These are phyloP conservation scores for Pinus tabuliformis DNA, from an alignment of 75 land plant species.

Conservation along the genomic window DNA sequence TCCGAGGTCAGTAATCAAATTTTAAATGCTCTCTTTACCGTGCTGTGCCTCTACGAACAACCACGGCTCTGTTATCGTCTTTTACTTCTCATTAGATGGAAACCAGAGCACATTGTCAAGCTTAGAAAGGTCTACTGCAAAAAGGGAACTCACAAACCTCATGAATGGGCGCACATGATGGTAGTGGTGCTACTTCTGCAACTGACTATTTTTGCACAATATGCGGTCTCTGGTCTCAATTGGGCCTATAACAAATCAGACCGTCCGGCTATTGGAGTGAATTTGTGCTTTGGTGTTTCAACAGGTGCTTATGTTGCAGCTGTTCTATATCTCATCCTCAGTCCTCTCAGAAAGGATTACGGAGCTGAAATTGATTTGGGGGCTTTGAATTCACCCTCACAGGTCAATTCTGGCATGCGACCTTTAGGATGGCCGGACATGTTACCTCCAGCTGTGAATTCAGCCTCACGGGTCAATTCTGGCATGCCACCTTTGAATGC, in stretches of 20 bases:
- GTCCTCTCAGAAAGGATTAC: conserved; percentile 77
- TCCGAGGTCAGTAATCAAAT: conserved; percentile 85
- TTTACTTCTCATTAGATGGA: conserved; percentile 61
- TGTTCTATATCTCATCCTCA: conserved; percentile 50
- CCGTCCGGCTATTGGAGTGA: conserved; percentile 64
- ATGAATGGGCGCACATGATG: conserved; percentile 77
- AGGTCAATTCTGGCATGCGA: neutral
- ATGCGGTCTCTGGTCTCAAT: conserved; percentile 80
- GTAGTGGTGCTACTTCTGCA: conserved; percentile 71
- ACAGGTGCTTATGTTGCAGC: conserved; percentile 62
- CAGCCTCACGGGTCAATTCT: too few species aligned
- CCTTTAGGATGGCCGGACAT: too few species aligned
- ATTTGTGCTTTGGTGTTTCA: conserved; percentile 48
- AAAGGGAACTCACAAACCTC: conserved; percentile 58
- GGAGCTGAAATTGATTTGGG: conserved; percentile 39
- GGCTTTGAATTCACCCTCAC: neutral
- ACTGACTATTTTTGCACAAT: conserved; percentile 76
- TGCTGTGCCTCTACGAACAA: conserved; percentile 78
- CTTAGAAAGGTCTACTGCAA: conserved; percentile 74
- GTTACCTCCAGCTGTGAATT: too few species aligned
- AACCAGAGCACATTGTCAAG: conserved; percentile 33
- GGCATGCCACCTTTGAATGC: too few species aligned
- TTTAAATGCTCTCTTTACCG: conserved; percentile 79
- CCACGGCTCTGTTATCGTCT: conserved; percentile 70
- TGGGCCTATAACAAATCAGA: conserved; percentile 66